Conservation (phyloP, 179 eudicot species). For the Beta macrorhiza region DNA sequence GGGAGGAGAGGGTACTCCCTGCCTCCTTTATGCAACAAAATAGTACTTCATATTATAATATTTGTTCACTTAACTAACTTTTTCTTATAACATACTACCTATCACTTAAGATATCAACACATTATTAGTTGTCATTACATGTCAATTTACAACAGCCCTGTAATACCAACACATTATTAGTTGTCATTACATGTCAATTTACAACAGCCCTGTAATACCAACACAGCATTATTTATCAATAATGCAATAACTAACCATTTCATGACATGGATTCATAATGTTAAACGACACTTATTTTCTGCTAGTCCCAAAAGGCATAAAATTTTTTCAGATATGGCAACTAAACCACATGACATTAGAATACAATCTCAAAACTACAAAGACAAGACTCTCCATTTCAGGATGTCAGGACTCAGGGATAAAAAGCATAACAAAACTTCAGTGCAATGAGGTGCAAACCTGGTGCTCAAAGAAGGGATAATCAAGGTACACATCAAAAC, state of each 20-base stretch:
- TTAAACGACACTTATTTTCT: background rate
- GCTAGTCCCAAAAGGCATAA: background rate
- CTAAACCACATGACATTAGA: slow-evolving; percentile 6
- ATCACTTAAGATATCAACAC: background rate
- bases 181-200: background rate
- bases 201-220: background rate
- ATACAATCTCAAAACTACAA: background rate
- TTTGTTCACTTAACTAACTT: too few species aligned
- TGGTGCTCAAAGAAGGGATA: slow-evolving; percentile 96
- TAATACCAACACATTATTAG: background rate
- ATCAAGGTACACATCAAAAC: slow-evolving; percentile 91
- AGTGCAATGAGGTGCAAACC: slow-evolving; percentile 37
- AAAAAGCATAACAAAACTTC: background rate
- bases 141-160: too few species aligned
- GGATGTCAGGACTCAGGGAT: background rate
- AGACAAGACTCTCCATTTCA: background rate
- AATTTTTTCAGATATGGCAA: background rate
- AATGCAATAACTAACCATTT: background rate
- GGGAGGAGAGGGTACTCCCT: background rate
- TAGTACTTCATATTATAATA: too few species aligned
- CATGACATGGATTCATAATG: background rate
- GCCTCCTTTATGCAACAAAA: background rate
- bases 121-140: background rate
- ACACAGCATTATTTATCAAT: background rate
- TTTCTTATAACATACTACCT: too few species aligned